Evolutionary conservation across 2,329 filamentous ascomycete genomes (phyloP), one percentile per base, ranked within the genome.

Genomic region (Spiromastix sp.): DNA sequence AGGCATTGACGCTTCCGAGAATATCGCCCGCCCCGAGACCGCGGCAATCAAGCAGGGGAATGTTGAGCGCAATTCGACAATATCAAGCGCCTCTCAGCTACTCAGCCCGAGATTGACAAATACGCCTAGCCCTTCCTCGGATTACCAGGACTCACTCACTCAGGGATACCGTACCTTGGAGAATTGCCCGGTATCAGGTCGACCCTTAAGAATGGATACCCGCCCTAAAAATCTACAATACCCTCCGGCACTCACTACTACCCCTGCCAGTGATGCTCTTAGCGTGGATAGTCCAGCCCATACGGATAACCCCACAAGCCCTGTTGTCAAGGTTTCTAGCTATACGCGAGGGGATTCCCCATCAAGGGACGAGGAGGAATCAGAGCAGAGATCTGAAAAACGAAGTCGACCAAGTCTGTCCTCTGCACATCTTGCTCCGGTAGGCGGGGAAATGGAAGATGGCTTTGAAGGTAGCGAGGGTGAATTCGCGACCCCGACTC

Each of bases 311-410:
- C 49, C 55, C 11, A 47, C 52, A 30, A 68, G 65, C 38, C 66
- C 66, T 9, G 57, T 63, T 20, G 56, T 68, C 27, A 64, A 59
- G 24, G 54, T 68, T 3, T 63, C 63, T 18, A 60, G 44, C 25
- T 59, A 56, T 34, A 55, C 55, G 15, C 52, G 60, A 15, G 63
- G 63, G 4, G 64, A 67, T 45, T 66, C 63, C 2, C 63, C 63
- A 4, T 53, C 54, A 27, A 46, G 55, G 37, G 50, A 48, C 15
- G 45, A 46, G n/a, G 42, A 40, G 19, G 40, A 35, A 7, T 33
- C 42, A 17, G 39, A 40, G 18, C 48, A 40, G 25, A 43, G 39
- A 19, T 37, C 42, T 17, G 44, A 41, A 21, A 54, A 51, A 41
- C 43, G 52, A 26, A 49, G 52, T 35, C 51, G 49, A 25, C 45